A percentile compares a stretch with the other conserved stretches of the same genome.
Evolutionary conservation across 2,329 filamentous ascomycete species (phyloP).

Genomic region (Myrmaecium sp.): DNA sequence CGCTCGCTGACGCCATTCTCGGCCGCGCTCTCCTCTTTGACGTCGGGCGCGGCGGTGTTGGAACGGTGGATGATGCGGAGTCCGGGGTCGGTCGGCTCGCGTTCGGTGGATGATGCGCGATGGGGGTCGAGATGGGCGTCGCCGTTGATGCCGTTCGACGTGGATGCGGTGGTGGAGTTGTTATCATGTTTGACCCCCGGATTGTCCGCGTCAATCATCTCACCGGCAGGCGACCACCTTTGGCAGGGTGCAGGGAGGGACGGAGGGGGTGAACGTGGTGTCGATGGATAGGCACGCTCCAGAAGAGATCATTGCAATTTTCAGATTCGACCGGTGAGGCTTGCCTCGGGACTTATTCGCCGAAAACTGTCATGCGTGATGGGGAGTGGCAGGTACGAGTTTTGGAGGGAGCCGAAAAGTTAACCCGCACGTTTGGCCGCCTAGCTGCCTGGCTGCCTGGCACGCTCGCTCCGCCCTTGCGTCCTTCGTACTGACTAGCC

Average conservation of each 20-base stretch:
- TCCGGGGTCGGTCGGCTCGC: too few relatives aligned
- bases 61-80: too few relatives aligned
- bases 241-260: constrained; percentile 9
- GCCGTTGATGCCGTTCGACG: not conserved
- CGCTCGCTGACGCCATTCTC: constrained; percentile 12
- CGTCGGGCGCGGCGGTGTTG: constrained; percentile 8
- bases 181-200: constrained; percentile 15
- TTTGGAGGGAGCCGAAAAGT: too few relatives aligned
- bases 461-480: too few relatives aligned
- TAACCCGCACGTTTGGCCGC: too few relatives aligned
- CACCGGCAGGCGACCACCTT: constrained; percentile 11
- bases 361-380: too few relatives aligned
- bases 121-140: constrained; percentile 2
- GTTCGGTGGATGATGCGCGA: constrained; percentile 1
- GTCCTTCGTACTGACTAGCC: constrained; percentile 1
- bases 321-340: constrained; percentile 15
- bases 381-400: too few relatives aligned
- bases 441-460: too few relatives aligned
- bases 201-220: constrained; percentile 12
- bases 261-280: constrained; percentile 8
- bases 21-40: constrained; percentile 9
- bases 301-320: constrained; percentile 10
- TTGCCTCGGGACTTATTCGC: constrained; percentile 12
- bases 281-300: constrained; percentile 9
- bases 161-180: too few relatives aligned